phyloP scores from a whole-genome alignment of 208 protist genomes.

The Naegleria fowleri region DNA sequence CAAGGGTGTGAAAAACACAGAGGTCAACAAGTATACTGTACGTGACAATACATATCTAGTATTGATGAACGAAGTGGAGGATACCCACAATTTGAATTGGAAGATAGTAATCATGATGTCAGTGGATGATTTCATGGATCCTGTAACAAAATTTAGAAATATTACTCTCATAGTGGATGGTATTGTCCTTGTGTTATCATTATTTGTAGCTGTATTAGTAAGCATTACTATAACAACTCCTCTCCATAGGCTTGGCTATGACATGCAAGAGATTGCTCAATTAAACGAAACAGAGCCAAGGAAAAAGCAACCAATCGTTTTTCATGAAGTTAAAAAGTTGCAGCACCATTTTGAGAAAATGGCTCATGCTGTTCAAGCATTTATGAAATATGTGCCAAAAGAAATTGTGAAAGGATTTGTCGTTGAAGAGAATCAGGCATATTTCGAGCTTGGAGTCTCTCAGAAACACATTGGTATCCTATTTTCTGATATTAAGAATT shows the following conservation, averaged over 20 bases:
- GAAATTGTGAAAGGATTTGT: not conserved
- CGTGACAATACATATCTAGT: not conserved
- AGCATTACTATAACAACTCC: not conserved
- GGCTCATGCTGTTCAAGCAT: not conserved
- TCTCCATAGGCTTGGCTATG: not conserved
- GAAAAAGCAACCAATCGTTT: not conserved
- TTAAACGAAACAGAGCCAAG: not conserved
- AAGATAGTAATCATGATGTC: not conserved
- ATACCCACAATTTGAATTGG: not conserved
- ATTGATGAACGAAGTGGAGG: not conserved
- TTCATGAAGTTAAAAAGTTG: not conserved
- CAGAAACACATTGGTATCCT: not conserved
- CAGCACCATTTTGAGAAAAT: not conserved
- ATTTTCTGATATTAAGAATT: conserved; percentile 7
- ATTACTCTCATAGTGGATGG: not conserved
- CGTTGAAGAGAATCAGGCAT: not conserved
- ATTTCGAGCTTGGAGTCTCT: not conserved
- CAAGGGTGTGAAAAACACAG: not conserved
- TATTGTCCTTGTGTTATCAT: not conserved
- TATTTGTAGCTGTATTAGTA: not conserved
- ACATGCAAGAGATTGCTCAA: not conserved
- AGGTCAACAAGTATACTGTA: not conserved
- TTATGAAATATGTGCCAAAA: conserved; percentile 1
- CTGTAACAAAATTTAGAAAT: not conserved
- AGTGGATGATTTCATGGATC: not conserved